Evolutionary conservation across 164 flowering plant genomes (phyloP), one percentile per base, ranked within the genome.

Genomic region (Stephania cephalantha): DNA sequence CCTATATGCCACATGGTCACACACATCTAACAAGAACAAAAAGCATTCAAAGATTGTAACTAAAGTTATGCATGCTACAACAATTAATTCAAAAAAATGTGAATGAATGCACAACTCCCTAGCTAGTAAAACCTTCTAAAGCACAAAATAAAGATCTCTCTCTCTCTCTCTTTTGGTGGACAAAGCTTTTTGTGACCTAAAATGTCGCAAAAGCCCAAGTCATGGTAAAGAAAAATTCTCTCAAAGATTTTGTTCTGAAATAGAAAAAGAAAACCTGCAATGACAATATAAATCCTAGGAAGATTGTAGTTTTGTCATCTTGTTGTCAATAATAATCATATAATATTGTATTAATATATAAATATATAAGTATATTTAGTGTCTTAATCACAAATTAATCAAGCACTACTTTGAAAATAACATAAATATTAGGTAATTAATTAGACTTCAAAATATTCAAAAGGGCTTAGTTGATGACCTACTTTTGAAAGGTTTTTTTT

Each of bases 51-150:
- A 44, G 74, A 58, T 61, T 77, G 74, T 58, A 70, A 77, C 67
- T 65, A 73, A 81, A 78, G 77, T 30, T 70, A 22, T 15, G 42
- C 42, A 35, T 35, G 42, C 45, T 18, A 50, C 75, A 66, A 75
- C 42, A 72, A 81, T 81, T 71, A 42, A 25, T 25, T 25, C 25
- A 25, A 48, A 50, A 69, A 29, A 9, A 50, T 9, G 2, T 50
- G 74, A 64, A 73, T 81, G 75, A 78, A 71, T 73, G 81, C 81
- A 76, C 83, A 68, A 15, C 76, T 73, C 81, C 81, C 81, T 48
- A 76, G 58, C 67, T 63, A 64, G 12, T 64, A 64, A 20, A 64
- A 64, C 29, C 6, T 25, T 64, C 68, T 4, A 20, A 64, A 4
- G 53, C 9, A 48, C 13, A 8, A 20, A n/a, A 64, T 4, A 20